Base-by-base conservation (phyloP, 1,139 yeast genomes). In the Barnettozyma hawaiiensis region DNA sequence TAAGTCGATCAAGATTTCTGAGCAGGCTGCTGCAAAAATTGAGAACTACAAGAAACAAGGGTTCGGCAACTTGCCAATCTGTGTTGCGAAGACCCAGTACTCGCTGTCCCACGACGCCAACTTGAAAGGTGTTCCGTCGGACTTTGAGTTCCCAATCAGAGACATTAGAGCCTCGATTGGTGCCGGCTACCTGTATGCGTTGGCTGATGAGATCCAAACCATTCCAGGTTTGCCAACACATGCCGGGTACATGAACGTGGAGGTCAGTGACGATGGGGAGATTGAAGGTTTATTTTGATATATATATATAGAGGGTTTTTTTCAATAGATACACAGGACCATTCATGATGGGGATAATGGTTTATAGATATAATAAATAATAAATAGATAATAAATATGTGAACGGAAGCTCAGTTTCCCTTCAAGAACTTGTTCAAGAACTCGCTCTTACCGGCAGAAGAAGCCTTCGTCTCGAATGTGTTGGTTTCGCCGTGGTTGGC, bases 11-110 rank as follows among this genome's bases (percentile, higher is more conserved):
- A 85, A 81, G 57, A 71, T 83, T 43, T 75, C 82, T 10, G 81
- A 81, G 35, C 69, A 73, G 50, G 92, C 92, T 31, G 75, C 75
- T 54, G 67, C 73, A 55, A 85, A 82, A 64, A 77, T 84, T 50
- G 81, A 74, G 50, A 69, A 75, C 44, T 83, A 80, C 64, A 78
- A 79, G 46, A 64, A 69, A 44, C 89, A 82, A 68, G 90, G 90
- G 1, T 83, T 76, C 56, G 85, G 77, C 50, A 73, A 82, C 53
- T 68, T 84, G 59, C 94, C 94, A 44, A 77, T 84, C 49, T 84
- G 94, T 66, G 78, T 84, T 55, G 94, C 94, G 39, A 84, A 84
- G 67, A 84, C 94, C 2, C 94, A 84, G 63, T 84, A 84, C 65
- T 83, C 92, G 1, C 69, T 84, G 55, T 82, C 90, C 6, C 92